Conservation (phyloP, 371 early-diverging fungal genomes). For the Syncephalis fuscata region DNA sequence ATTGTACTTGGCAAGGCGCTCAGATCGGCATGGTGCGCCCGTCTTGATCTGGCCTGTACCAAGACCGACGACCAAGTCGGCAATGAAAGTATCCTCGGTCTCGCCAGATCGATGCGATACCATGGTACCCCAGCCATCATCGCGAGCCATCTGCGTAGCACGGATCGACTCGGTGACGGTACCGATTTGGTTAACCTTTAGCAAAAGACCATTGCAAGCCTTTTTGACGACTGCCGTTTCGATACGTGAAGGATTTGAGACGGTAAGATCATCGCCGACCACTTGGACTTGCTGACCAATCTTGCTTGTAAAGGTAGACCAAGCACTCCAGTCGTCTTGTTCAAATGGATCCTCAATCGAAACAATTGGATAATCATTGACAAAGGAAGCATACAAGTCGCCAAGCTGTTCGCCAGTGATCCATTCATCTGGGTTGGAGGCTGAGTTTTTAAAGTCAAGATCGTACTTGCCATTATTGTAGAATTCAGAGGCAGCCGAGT, state of each 20-base stretch:
- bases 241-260: constrained; percentile 95
- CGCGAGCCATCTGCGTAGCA: constrained; percentile 54
- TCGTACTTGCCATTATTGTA: constrained; percentile 92
- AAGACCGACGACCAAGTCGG: constrained; percentile 95
- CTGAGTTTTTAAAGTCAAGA: constrained; percentile 88
- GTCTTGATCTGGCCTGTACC: constrained; percentile 98
- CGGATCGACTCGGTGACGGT: constrained; percentile 92
- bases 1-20: constrained; percentile 97
- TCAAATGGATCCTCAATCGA: constrained; percentile 99
- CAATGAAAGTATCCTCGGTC: constrained; percentile 98
- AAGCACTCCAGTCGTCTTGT: constrained; percentile 96
- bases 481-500: constrained; percentile 97
- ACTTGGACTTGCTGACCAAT: constrained; percentile 63
- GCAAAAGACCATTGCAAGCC: constrained; percentile 87
- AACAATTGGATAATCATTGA: constrained; percentile 83
- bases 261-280: constrained; percentile 98
- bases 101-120: constrained; percentile 98
- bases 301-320: constrained; percentile 56
- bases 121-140: constrained; percentile 96
- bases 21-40: constrained; percentile 97
- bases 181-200: constrained; percentile 99
- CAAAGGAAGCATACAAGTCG: constrained; percentile 68
- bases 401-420: constrained; percentile 67
- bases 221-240: constrained; percentile 78
- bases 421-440: constrained; percentile 59